Evolutionary conservation across 1,139 yeast genomes (phyloP), one percentile per base, ranked within the genome.

Genomic region (Debaryomyces fabryi): DNA sequence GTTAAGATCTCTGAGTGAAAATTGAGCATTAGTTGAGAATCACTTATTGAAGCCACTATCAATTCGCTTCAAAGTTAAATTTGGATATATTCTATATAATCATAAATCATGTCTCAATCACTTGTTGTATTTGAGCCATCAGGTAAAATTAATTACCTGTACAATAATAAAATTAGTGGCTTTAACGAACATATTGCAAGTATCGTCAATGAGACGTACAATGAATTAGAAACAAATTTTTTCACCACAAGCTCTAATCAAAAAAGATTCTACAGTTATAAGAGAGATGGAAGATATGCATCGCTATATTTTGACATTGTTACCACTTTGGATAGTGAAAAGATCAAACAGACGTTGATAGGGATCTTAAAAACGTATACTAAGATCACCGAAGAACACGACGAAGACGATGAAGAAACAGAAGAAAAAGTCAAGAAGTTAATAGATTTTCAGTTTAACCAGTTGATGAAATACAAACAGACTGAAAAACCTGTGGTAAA

Each of bases 261-360:
- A 44, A 74, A 67, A 52, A 57, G 78, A 46, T 74, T 71, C 55
- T 75, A 74, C 51, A 58, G 69, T 44, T 62, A 59, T 48, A 62
- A 59, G 43, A 64, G 59, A 43, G 71, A 67, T 33, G 59, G 57
- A n/a, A 35, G 63, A 3, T 72, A 71, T 50, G 71, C 69, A 3
- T 74, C 77, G 1, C 54, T 76, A 21, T 76, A 72, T 52, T 69
- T 74, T 52, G 81, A 76, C 53, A 60, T 67, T 12, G 71, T 76
- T 3, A 67, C 74, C 18, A 69, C 78, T 4, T 61, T 74, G 16
- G 79, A 75, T 50, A 66, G 72, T 48, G 79, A 72, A 33, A 69
- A 68, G 54, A 64, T 76, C 48, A 68, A 61, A 50, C 63, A 58
- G 46, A 65, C 75, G 2, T 66, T 76, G 44, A 50, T 48, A 9